Conservation (phyloP, 306 rosid species). For the Acacia crassicarpa region DNA sequence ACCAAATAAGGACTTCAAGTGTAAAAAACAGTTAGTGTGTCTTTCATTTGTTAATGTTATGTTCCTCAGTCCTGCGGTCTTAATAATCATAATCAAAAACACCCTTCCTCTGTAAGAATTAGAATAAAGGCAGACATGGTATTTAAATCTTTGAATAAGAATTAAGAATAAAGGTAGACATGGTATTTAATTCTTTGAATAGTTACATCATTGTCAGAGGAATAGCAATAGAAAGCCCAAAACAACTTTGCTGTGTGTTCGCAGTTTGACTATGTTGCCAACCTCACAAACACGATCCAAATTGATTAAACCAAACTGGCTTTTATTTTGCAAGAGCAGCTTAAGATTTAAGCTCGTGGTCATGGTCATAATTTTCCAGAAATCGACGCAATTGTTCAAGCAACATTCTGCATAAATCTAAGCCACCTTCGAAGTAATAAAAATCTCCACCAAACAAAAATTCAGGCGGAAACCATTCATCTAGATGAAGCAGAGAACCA, state of each 20-base stretch:
- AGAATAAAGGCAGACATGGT: neutral
- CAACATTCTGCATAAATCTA: neutral
- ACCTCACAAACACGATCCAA: too few relatives aligned
- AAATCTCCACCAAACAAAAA: neutral
- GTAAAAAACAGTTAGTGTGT: neutral
- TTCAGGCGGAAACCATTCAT: neutral
- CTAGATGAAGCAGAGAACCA: neutral
- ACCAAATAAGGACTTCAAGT: constrained; percentile 19
- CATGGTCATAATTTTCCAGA: neutral
- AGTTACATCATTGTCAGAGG: neutral
- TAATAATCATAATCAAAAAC: neutral
- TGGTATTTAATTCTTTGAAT: neutral
- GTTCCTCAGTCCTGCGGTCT: neutral
- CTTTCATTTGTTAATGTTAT: constrained; percentile 13
- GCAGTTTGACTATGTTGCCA: too few relatives aligned
- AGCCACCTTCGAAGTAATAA: neutral
- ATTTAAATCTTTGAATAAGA: neutral
- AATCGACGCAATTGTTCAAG: neutral
- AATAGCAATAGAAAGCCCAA: too few relatives aligned
- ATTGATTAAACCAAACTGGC: too few relatives aligned
- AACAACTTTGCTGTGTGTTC: too few relatives aligned
- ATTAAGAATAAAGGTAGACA: neutral
- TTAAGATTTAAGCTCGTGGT: neutral
- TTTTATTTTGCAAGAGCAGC: neutral
- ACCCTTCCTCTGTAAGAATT: neutral